Base-by-base conservation (phyloP, 2,329 filamentous ascomycete genomes). In the Ophiocordyceps sinensis region DNA sequence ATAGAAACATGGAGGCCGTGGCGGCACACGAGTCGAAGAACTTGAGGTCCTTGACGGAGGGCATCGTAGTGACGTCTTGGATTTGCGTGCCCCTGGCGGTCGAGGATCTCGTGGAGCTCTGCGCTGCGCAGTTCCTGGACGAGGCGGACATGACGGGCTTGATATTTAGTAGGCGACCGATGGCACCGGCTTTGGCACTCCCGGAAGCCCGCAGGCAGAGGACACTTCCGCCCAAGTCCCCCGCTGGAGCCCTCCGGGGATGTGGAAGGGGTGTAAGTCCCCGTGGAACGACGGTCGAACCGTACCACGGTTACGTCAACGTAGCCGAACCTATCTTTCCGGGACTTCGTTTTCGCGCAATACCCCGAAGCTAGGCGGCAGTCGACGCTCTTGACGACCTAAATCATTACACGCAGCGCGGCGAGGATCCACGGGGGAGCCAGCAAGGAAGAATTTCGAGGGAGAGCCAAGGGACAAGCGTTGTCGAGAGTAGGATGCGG, bases 1-100 rank as follows among this genome's bases (percentile, higher is more conserved):
- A 95, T 23, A 98, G 73, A 49, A 98, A 82, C 67, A 91, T 83
- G 21, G 86, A 85, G 2, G 84, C 85, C 5, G 91, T 96, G 28
- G 91, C 87, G 15, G 87, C 86, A 59, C 85, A 93, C 43, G 91
- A 84, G 51, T 91, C 83, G 51, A 95, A 86, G 46, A 78, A 73
- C 50, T 67, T 70, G 47, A 66, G 56, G 21, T 70, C 60, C 41
- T 66, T 61, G 41, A 61, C 64, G 36, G 68, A 57, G 43, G 71
- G 65, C 67, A 75, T 69, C 43, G 65, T 63, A 39, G 47, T 49
- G 53, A 71, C 71, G 53, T 77, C 70, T 57, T 67, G 65, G 52
- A 67, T 57, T 53, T 68, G 56, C 31, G 50, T 47, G 17, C 53
- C 49, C 46, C 51, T 51, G 39, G 64, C 66, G 49, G 67, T 72